Evolutionary conservation across 768 basidiomycete genomes (phyloP), one percentile per base, ranked within the genome.

Genomic region (Pleurotus ostreatus): DNA sequence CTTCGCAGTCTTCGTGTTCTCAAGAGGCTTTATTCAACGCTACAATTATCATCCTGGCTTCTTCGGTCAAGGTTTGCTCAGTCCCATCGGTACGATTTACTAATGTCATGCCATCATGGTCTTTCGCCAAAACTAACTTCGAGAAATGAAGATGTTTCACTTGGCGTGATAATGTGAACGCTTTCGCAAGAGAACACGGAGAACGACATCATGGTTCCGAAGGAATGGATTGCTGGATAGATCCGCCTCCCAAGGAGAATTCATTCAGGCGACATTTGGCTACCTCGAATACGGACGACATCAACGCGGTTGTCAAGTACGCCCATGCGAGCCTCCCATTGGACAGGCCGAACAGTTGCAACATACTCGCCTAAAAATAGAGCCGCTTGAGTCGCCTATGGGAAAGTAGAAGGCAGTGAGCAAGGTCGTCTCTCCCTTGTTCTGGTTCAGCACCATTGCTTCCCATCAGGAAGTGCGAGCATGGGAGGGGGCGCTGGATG

Each of bases 251-350:
- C 51, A 53, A 53, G 51, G 51, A 53, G 38, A 53, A 20, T 13
- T 51, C 26, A 38, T 51, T 34, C 49, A 51, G 20, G 49, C 49
- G 34, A 37, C n/a, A 13, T 30, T 44, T 44, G n/a, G 3, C 30
- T 34, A 26, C 46, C 23, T 49, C 16, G 16, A 23, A n/a, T 22
- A 39, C 51, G 39, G 51, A 8, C 20, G 34, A 40, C n/a, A 41
- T 53, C 39, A 41, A 39, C 38, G 51, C 39, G 51, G 51, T 53
- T 23, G 51, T 23, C 51, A 53, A 53, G 51, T 37, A 53, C 51
- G 51, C 51, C 11, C 38, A 38, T 16, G 1, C 20, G 15, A 13
- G 26, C 15, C 37, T 53, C 51, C 15, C 38, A 53, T 53, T 53
- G 51, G 51, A 53, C 39, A 41, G 51, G 23, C 15, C 37, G n/a